Conservation (phyloP, 345 rosid species). For the Acer campestre region DNA sequence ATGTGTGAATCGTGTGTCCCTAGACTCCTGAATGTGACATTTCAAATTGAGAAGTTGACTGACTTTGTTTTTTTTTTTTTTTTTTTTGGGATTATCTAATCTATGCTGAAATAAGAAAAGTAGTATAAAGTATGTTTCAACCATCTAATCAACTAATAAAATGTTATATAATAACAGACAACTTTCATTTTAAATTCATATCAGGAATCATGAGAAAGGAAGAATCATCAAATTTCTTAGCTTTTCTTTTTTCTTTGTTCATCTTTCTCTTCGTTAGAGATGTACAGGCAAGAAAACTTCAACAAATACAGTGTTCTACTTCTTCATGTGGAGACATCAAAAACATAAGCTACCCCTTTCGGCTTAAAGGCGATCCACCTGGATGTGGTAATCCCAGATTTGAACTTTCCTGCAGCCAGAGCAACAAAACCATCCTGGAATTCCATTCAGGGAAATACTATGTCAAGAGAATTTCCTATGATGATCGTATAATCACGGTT, state of each 20-base stretch:
- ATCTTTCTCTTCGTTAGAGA: slow-evolving; percentile 3
- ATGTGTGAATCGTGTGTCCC: too few species aligned
- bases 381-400: slow-evolving; percentile 30
- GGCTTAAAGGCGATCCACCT: slow-evolving; percentile 31
- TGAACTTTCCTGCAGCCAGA: slow-evolving; percentile 33
- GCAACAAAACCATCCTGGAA: slow-evolving; percentile 30
- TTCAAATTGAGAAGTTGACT: too few species aligned
- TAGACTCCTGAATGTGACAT: too few species aligned
- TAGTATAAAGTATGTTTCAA: too few species aligned
- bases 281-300: slow-evolving; percentile 26
- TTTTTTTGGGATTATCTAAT: too few species aligned
- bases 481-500: slow-evolving; percentile 16
- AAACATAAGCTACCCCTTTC: slow-evolving; percentile 41
- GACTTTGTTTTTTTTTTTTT: too few species aligned
- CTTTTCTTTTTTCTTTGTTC: slow-evolving; percentile 16
- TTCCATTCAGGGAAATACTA: slow-evolving; percentile 29
- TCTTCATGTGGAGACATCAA: slow-evolving; percentile 45
- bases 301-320: slow-evolving; percentile 30
- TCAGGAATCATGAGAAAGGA: slow-evolving; percentile 2
- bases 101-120: too few species aligned
- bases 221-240: neutral
- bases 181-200: too few species aligned
- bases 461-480: slow-evolving; percentile 35
- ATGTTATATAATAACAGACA: too few species aligned
- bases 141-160: too few species aligned